Evolutionary conservation across 805 yeast genomes (phyloP), one percentile per base, ranked within the genome.

Genomic region (Priceomyces haplophilus): DNA sequence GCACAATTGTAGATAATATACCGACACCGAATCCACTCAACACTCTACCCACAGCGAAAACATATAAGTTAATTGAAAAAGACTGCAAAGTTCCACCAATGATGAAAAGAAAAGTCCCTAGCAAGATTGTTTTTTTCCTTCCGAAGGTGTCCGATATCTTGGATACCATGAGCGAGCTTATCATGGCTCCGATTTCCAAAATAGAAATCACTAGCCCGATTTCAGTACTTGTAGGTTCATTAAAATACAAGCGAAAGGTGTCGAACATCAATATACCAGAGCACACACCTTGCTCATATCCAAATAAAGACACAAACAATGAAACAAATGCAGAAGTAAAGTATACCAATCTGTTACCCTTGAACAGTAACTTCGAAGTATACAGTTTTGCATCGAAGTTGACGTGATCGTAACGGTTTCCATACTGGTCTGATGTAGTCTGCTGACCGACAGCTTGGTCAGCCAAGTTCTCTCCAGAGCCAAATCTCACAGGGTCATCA

Each of bases 21-120:
- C 97, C 97, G 19, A 88, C 90, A 1, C 96, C 96, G n/a, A 88
- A 51, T 13, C 97, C 96, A 31, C 87, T 75, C 36, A 88, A 74
- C 23, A 86, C 78, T 52, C 96, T 69, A 2, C 96, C 96, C 11
- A 80, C 53, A n/a, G 83, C 79, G 67, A 88, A 73, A 34, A 77
- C 54, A 50, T 62, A 55, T 59, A 87, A 72, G 48, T 71, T 73
- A 4, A 62, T 55, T 2, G 91, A 74, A 47, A 75, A 68, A 1
- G 89, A 74, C 63, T 88, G 96, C 35, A 88, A 59, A 1, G 72
- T 57, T 1, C 96, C 96, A 10, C 97, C 96, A 21, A 85, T 51
- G 37, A 86, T 82, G 56, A 88, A 88, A 4, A 88, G 68, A 10
- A 80, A 53, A 1, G 96, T 86, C 3, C 97, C 97, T 41, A 82